These are phyloP conservation scores for Phalaenopsis aphrodite DNA, from an alignment of 106 monocot genomes.

Conservation along the genomic window DNA sequence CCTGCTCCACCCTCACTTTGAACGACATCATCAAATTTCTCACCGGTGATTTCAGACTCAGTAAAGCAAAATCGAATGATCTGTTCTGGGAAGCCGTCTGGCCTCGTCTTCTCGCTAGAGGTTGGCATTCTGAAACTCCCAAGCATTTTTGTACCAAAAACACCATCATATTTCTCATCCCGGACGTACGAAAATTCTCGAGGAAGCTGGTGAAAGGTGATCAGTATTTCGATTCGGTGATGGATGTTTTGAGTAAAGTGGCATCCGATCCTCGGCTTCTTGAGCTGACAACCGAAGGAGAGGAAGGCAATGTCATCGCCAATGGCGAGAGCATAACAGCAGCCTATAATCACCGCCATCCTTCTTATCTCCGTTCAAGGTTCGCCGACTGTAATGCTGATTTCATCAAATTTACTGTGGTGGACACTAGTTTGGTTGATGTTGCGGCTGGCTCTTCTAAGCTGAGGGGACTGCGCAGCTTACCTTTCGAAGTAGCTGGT, in stretches of 20 bases:
- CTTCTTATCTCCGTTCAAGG: constrained; percentile 28
- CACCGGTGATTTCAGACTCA: constrained; percentile 75
- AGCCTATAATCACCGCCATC: constrained; percentile 11
- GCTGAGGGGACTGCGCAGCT: constrained; percentile 38
- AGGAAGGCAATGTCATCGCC: constrained; percentile 4
- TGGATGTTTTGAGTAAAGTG: constrained; percentile 77
- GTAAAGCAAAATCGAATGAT: constrained; percentile 82
- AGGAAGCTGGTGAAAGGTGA: constrained; percentile 73
- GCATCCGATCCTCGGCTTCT: constrained; percentile 68
- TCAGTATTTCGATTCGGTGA: constrained; percentile 93
- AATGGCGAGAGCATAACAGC: too few relatives aligned
- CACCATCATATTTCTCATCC: constrained; percentile 63
- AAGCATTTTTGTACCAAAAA: constrained; percentile 39
- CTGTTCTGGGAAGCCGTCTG: constrained; percentile 96
- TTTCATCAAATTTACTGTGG: constrained; percentile 59
- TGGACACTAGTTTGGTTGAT: constrained; percentile 59
- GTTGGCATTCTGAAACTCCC: constrained; percentile 87
- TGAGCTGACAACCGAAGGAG: constrained; percentile 42
- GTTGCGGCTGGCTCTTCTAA: constrained; percentile 22
- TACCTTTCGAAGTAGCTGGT: constrained; percentile 29
- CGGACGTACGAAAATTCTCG: constrained; percentile 71
- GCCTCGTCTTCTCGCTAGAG: constrained; percentile 86
- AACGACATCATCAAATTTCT: constrained; percentile 66
- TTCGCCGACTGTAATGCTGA: constrained; percentile 28
- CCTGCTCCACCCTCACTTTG: constrained; percentile 49